Evolutionary conservation across 73 alveolate species (phyloP), one percentile per base, ranked within the genome.

Genomic region (Paramecium sexaurelia): DNA sequence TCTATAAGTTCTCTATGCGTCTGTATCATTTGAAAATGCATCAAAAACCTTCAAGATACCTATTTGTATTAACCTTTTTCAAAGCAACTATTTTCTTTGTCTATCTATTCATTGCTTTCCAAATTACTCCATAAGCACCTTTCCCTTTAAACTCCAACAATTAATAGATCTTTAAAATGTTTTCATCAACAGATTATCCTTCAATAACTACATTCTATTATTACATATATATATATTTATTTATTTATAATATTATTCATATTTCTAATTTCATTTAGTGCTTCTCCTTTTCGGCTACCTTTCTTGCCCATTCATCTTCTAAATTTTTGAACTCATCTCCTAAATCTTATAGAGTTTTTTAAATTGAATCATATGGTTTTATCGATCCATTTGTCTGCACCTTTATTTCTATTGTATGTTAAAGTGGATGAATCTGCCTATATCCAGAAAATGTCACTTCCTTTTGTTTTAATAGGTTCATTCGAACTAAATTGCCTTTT

Each of bases 91-190:
- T 55, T 55, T 85, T 47, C 56, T 94, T 93, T 13, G 96, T 91
- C 85, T 91, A 92, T 93, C 93, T 92, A 67, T 97, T 98, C 13
- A 93, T 95, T 15, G 98, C 98, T 95, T 97, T 97, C 97, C 98
- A 97, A 33, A 97, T 98, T 5, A 97, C 92, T 19, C 99, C 99
- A 85, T 97, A 96, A 3, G 99, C 98, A 5, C 99, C 99, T 86
- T 96, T 92, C n/a, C 99, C 99, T 39, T 73, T 73, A 39, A 73
- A 32, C 67, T 73, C 87, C 9, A 73, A 9, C n/a, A 73, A 27
- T 39, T 73, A 37, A 39, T 73, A 73, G 17, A 73, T 15, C 17
- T 73, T 73, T 22, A 6, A 73, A 36, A 73, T 73, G 33, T 39
- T 73, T 22, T 39, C 87, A n/a, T 73, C 87, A 73, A 61, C 41